Conservation (phyloP, 2,329 filamentous ascomycete genomes). For the Shiraia sp. region DNA sequence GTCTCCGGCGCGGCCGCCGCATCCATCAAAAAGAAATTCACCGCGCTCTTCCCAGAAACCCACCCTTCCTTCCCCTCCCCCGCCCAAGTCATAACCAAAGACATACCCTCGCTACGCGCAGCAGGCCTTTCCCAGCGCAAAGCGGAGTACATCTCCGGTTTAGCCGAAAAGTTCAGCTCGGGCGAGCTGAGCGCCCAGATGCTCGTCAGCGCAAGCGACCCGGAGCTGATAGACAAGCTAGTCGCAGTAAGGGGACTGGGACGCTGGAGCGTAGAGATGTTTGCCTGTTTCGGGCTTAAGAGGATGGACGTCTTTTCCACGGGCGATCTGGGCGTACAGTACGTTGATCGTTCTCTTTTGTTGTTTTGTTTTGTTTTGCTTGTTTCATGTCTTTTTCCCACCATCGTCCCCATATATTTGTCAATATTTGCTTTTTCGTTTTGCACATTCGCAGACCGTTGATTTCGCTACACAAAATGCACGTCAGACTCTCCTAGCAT, state of each 20-base stretch:
- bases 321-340: slow-evolving; percentile 90
- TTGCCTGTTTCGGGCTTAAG: slow-evolving; percentile 94
- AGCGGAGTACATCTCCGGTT: slow-evolving; percentile 88
- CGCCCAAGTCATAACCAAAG: slow-evolving; percentile 66
- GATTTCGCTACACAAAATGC: too few species aligned
- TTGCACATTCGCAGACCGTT: not conserved
- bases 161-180: slow-evolving; percentile 77
- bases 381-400: too few species aligned
- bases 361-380: not conserved
- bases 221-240: slow-evolving; percentile 80
- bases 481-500: too few species aligned
- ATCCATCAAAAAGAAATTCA: slow-evolving; percentile 75
- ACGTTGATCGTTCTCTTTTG: slow-evolving; percentile 37
- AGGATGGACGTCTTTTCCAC: slow-evolving; percentile 90
- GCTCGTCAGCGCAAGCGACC: slow-evolving; percentile 78
- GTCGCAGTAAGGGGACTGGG: slow-evolving; percentile 87
- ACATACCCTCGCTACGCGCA: slow-evolving; percentile 69
- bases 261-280: slow-evolving; percentile 87
- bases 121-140: slow-evolving; percentile 93
- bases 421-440: not conserved
- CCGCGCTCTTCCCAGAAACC: slow-evolving; percentile 56
- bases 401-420: too few species aligned
- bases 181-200: slow-evolving; percentile 77
- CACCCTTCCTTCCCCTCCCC: slow-evolving; percentile 71
- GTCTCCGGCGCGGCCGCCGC: slow-evolving; percentile 90